These are phyloP conservation scores for Nigrospora osmanthi DNA, from an alignment of 2,329 filamentous ascomycete species.

Conservation along the genomic window DNA sequence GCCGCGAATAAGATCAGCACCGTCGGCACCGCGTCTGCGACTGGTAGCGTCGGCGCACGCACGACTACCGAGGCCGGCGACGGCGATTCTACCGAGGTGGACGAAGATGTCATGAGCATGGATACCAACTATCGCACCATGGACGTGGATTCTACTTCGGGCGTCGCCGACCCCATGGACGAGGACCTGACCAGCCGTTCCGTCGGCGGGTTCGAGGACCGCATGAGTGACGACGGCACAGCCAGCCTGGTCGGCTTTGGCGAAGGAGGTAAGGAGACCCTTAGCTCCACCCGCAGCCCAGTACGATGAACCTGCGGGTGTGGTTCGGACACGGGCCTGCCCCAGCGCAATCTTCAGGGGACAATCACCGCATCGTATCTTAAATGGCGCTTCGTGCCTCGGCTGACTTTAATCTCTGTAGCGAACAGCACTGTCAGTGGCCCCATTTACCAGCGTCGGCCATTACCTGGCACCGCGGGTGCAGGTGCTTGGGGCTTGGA, in stretches of 20 bases:
- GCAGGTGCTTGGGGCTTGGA: slow-evolving; percentile 34
- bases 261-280: slow-evolving; percentile 47
- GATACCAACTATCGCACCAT: slow-evolving; percentile 51
- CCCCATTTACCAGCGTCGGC: slow-evolving; percentile 56
- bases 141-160: slow-evolving; percentile 40
- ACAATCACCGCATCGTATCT: no score
- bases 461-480: slow-evolving; percentile 29
- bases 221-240: slow-evolving; percentile 78
- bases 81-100: slow-evolving; percentile 49
- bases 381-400: no score
- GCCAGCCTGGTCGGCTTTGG: slow-evolving; percentile 86
- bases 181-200: slow-evolving; percentile 37
- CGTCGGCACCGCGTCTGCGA: slow-evolving; percentile 84
- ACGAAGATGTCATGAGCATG: slow-evolving; percentile 63
- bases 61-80: slow-evolving; percentile 42
- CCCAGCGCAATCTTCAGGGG: no score
- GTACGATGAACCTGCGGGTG: no score
- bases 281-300: no score
- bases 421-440: slow-evolving; percentile 79
- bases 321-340: no score
- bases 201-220: slow-evolving; percentile 51
- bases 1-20: slow-evolving; percentile 75
- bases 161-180: slow-evolving; percentile 20
- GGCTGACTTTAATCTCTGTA: no score
- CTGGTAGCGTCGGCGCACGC: slow-evolving; percentile 64